A percentile compares a stretch with the other conserved stretches of the same genome.
Evolutionary conservation across 169 alveolate species (phyloP).

Genomic region (Plasmodium gonderi): DNA sequence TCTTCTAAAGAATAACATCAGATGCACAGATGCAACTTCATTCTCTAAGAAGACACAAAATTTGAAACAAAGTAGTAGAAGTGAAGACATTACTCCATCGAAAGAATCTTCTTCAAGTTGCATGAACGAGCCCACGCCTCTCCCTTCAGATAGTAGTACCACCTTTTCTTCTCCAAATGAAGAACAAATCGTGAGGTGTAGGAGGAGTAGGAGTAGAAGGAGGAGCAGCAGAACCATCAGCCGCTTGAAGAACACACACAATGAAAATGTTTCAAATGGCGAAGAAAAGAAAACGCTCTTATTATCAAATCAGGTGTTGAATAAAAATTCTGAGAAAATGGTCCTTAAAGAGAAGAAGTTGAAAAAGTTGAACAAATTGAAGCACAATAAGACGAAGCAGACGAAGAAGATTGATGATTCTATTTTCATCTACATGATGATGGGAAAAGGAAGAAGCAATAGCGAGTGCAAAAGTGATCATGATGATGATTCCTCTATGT

Average conservation of each 20-base stretch:
- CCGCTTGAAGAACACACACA: neutral
- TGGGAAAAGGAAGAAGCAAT: conserved; percentile 2
- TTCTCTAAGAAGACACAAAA: no score
- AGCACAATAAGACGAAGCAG: neutral
- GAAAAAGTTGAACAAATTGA: neutral
- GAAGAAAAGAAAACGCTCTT: neutral
- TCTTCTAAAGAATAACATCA: neutral
- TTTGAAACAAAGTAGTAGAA: no score
- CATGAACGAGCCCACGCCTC: no score
- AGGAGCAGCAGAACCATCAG: neutral
- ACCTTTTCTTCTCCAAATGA: no score
- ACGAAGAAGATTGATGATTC: conserved; percentile 28
- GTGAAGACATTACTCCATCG: no score
- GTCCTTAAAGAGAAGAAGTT: neutral
- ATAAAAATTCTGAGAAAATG: neutral
- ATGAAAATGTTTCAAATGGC: neutral
- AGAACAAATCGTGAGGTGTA: no score
- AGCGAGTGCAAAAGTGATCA: neutral
- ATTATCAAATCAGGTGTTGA: neutral
- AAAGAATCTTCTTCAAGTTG: no score
- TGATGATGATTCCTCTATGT: neutral
- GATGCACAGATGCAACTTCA: no score
- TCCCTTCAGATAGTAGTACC: no score
- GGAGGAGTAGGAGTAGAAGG: neutral
- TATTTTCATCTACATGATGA: conserved; percentile 14